These are phyloP conservation scores for Boletus pseudopeckii DNA, from an alignment of 768 basidiomycete genomes.

Conservation along the genomic window DNA sequence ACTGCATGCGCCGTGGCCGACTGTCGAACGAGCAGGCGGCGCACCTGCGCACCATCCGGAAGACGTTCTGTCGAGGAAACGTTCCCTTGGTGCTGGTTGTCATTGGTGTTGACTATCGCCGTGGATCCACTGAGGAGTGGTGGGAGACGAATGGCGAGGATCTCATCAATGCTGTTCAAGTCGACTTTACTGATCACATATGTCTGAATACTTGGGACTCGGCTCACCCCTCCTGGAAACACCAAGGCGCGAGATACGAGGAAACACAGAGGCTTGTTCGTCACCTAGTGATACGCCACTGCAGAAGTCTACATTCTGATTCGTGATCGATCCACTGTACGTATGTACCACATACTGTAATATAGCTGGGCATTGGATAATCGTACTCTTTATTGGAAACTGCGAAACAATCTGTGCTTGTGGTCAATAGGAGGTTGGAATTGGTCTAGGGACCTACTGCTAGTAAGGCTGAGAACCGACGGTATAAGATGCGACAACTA, in stretches of 20 bases:
- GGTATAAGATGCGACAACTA: neutral
- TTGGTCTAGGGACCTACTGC: neutral
- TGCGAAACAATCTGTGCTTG: neutral
- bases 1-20: conserved; percentile 36
- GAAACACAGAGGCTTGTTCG: conserved; percentile 14
- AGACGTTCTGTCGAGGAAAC: conserved; percentile 8
- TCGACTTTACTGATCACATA: conserved; percentile 17
- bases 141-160: conserved; percentile 17
- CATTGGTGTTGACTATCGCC: conserved; percentile 12
- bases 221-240: conserved; percentile 19
- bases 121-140: conserved; percentile 19
- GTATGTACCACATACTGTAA: conserved; percentile 2
- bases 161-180: neutral
- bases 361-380: neutral
- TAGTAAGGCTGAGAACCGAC: neutral
- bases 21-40: conserved; percentile 28
- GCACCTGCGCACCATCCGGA: conserved; percentile 33
- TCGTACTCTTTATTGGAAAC: neutral
- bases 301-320: neutral
- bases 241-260: conserved; percentile 13
- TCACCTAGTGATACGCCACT: conserved; percentile 13
- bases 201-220: conserved; percentile 15
- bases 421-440: neutral
- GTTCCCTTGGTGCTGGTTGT: conserved; percentile 20
- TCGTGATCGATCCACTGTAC: conserved; percentile 1